Conservation (phyloP, 306 rosid genomes). For the Sesbania bispinosa region DNA sequence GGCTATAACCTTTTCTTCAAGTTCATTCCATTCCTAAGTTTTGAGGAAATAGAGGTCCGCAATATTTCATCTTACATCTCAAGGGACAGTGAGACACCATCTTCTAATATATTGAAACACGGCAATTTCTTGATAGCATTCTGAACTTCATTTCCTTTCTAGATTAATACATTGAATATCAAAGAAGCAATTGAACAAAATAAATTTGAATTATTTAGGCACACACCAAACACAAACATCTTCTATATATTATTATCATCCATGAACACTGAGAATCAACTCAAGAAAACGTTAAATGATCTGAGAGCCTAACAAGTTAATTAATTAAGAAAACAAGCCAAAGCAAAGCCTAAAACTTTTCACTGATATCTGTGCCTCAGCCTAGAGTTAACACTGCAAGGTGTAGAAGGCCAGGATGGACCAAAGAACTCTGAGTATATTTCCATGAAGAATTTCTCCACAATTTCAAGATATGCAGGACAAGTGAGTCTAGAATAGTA, state of each 20-base stretch:
- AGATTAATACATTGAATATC: slow-evolving; percentile 8
- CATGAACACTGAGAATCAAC: slow-evolving; percentile 28
- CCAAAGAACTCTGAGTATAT: slow-evolving; percentile 57
- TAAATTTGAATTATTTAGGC: slow-evolving; percentile 21
- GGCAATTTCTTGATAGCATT: neutral
- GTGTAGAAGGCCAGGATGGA: slow-evolving; percentile 34
- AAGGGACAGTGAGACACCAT: neutral
- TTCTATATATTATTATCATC: neutral
- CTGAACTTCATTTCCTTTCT: neutral
- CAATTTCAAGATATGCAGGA: slow-evolving; percentile 79
- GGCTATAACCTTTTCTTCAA: neutral
- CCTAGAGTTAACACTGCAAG: slow-evolving; percentile 36
- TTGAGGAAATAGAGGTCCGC: neutral
- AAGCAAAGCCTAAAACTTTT: neutral
- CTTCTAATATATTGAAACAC: neutral
- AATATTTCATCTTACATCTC: neutral
- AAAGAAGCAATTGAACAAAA: slow-evolving; percentile 20
- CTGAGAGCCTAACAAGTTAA: slow-evolving; percentile 9
- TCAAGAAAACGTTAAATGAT: slow-evolving; percentile 20
- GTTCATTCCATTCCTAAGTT: neutral
- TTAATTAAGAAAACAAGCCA: slow-evolving; percentile 8
- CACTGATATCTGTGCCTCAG: slow-evolving; percentile 28
- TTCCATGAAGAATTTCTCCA: slow-evolving; percentile 79
- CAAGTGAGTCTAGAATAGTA: slow-evolving; percentile 80
- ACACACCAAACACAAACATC: slow-evolving; percentile 31